A percentile compares a stretch with the other conserved stretches of the same genome.
These are phyloP conservation scores for Solanum bulbocastanum DNA, from an alignment of 257 asterid genomes.

Conservation along the genomic window DNA sequence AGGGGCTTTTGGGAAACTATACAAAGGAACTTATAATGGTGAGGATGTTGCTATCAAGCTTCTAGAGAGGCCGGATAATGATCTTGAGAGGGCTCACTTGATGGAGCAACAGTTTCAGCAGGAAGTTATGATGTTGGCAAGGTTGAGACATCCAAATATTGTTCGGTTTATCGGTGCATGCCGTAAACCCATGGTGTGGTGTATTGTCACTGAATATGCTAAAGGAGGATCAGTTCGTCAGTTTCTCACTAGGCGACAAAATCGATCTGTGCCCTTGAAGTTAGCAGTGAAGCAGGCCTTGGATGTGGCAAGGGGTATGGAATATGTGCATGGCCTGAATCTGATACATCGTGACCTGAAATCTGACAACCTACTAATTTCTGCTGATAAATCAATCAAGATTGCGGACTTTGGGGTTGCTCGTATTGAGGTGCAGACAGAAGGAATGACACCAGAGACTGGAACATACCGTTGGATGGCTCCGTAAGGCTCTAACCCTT, in stretches of 20 bases:
- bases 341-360: conserved; percentile 90
- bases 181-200: conserved; percentile 98
- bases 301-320: conserved; percentile 99
- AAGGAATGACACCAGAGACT: conserved; percentile 99
- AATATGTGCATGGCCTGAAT: conserved; percentile 79
- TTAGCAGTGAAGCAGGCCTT: conserved; percentile 98
- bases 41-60: conserved; percentile 97
- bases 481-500: conserved; percentile 57
- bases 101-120: conserved; percentile 99
- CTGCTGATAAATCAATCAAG: conserved; percentile 89
- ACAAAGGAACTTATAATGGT: conserved; percentile 79
- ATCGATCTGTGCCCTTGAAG: conserved; percentile 83
- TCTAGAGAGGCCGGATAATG: conserved; percentile 85
- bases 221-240: conserved; percentile 97
- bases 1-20: conserved; percentile 97
- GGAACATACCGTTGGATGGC: conserved; percentile 99
- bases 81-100: conserved; percentile 65
- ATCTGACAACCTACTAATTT: conserved; percentile 86
- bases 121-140: conserved; percentile 97
- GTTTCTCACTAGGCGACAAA: conserved; percentile 71
- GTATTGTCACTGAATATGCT: conserved; percentile 94
- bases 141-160: conserved; percentile 79
- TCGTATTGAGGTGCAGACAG: conserved; percentile 94
- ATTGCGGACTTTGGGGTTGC: conserved; percentile 99
- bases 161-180: conserved; percentile 94